A percentile compares a stretch with the other conserved stretches of the same genome.
Evolutionary conservation across 768 basidiomycete species (phyloP).

Genomic region (Mycena crocata): DNA sequence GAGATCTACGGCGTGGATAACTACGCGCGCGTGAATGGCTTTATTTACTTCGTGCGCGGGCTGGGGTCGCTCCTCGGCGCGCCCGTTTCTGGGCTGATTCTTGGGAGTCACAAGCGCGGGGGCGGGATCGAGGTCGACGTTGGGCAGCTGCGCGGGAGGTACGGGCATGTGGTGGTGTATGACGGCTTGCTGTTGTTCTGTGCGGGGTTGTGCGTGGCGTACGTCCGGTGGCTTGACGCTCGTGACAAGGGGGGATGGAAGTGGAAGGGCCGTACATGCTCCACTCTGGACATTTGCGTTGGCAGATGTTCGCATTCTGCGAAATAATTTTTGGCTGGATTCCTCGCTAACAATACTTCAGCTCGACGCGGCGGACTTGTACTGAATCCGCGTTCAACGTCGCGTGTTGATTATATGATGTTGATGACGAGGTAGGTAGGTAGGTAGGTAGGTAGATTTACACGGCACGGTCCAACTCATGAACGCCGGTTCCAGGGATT

Average conservation of each 20-base stretch:
- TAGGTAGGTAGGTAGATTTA: no score
- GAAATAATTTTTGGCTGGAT: no score
- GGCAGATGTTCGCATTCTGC: no score
- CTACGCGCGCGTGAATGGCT: slow-evolving; percentile 52
- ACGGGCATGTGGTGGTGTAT: slow-evolving; percentile 50
- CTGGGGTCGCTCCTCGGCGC: slow-evolving; percentile 54
- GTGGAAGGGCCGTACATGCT: slow-evolving; percentile 52
- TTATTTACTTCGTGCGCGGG: slow-evolving; percentile 56
- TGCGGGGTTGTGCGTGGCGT: slow-evolving; percentile 51
- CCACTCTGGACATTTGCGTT: no score
- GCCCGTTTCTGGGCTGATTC: slow-evolving; percentile 54
- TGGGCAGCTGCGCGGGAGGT: slow-evolving; percentile 42
- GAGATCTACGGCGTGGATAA: slow-evolving; percentile 57
- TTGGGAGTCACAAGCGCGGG: slow-evolving; percentile 45
- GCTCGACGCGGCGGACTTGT: no score
- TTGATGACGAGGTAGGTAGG: no score
- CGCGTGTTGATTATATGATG: no score
- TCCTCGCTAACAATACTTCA: no score
- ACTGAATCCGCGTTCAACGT: no score
- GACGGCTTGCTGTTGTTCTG: slow-evolving; percentile 49
- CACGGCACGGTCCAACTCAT: no score
- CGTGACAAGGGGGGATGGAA: slow-evolving; percentile 51
- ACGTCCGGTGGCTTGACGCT: slow-evolving; percentile 56
- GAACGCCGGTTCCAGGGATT: no score
- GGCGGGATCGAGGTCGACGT: slow-evolving; percentile 26